Evolutionary conservation across 2,329 filamentous ascomycete genomes (phyloP).

Genomic region (Elsinoe arachidis): DNA sequence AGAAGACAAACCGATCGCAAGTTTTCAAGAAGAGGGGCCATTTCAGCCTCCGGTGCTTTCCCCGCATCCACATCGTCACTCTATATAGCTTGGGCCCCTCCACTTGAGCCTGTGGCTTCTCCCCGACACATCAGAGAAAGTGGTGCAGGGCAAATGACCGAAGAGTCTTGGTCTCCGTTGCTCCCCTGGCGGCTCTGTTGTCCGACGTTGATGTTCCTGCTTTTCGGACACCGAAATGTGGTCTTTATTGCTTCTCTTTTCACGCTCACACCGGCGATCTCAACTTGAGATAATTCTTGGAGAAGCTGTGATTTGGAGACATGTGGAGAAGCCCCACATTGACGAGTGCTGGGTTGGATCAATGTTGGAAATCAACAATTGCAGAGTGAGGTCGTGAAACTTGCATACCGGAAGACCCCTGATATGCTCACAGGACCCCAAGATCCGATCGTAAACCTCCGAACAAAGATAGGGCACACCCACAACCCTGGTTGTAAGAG

Average conservation of each 20-base stretch:
- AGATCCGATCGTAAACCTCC: not conserved
- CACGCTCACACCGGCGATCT: not conserved
- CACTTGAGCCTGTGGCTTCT: not conserved
- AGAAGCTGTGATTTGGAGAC: constrained; percentile 6
- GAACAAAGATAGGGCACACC: not conserved
- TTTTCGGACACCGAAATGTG: not conserved
- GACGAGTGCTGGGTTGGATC: not conserved
- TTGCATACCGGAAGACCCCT: not conserved
- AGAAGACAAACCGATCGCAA: not conserved
- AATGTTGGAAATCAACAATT: not conserved
- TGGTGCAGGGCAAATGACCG: constrained; percentile 4
- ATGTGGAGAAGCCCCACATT: constrained; percentile 10
- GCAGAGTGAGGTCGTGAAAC: not conserved
- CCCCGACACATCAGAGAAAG: not conserved
- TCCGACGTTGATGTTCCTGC: not conserved
- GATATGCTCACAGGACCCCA: not conserved
- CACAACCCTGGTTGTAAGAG: not conserved
- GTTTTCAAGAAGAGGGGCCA: constrained; percentile 8
- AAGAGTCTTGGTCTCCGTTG: constrained; percentile 1
- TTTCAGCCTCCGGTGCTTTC: not conserved
- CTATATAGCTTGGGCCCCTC: not conserved
- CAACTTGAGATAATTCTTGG: not conserved
- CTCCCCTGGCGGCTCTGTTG: not conserved
- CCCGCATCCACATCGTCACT: constrained; percentile 11
- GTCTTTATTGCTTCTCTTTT: not conserved